These are phyloP conservation scores for Alternaria panax DNA, from an alignment of 2,329 filamentous ascomycete species.

Conservation along the genomic window DNA sequence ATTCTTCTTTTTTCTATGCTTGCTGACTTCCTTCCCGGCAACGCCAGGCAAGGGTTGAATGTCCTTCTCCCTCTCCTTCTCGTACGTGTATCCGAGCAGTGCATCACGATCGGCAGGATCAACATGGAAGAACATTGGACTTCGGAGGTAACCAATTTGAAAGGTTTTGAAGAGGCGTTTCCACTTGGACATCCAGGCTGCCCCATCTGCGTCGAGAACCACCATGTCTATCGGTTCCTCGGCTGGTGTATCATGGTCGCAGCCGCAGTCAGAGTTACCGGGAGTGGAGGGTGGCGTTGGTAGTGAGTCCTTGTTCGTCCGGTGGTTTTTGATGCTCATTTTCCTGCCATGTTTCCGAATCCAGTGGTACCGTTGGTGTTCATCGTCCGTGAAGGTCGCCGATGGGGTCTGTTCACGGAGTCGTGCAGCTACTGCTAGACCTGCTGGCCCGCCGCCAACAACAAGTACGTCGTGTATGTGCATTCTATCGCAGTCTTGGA, in stretches of 20 bases:
- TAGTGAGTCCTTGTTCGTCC: conserved; percentile 49
- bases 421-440: conserved; percentile 75
- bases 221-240: conserved; percentile 47
- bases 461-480: conserved; percentile 71
- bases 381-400: conserved; percentile 82
- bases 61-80: conserved; percentile 66
- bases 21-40: conserved; percentile 81
- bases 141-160: conserved; percentile 74
- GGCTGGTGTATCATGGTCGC: conserved; percentile 8
- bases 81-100: conserved; percentile 72
- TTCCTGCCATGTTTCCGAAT: conserved; percentile 69
- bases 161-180: conserved; percentile 72
- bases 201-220: conserved; percentile 71
- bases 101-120: conserved; percentile 79
- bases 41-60: conserved; percentile 75
- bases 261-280: conserved; percentile 27
- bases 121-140: conserved; percentile 84
- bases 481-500: conserved; percentile 15
- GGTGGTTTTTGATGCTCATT: conserved; percentile 64
- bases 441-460: conserved; percentile 75
- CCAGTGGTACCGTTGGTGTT: conserved; percentile 83
- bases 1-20: conserved; percentile 76
- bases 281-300: conserved; percentile 36
- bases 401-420: conserved; percentile 76
- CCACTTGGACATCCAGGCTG: conserved; percentile 75